Percentiles rank a stretch among this genome's conserved stretches.
Evolutionary conservation across 177 flowering plant genomes (phyloP).

Genomic region (Vitis hybrid): DNA sequence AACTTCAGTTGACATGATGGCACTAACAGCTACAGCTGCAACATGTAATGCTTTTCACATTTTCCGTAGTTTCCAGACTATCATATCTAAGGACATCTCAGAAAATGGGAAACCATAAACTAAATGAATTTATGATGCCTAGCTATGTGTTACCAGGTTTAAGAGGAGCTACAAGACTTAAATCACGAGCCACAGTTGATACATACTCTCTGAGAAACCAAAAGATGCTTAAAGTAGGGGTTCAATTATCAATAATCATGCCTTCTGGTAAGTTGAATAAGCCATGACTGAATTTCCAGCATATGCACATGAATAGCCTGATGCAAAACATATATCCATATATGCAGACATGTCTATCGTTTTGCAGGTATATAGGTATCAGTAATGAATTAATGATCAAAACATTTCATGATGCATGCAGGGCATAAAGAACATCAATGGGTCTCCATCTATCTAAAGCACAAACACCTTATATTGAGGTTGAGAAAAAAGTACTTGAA

Average conservation of each 20-base stretch:
- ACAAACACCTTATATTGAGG: slow-evolving; percentile 10
- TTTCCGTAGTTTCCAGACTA: neutral
- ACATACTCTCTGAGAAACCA: slow-evolving; percentile 7
- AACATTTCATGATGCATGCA: slow-evolving; percentile 1
- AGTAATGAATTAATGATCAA: neutral
- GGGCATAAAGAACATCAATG: slow-evolving; percentile 12
- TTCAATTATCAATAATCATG: slow-evolving; percentile 13
- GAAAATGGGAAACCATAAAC: neutral
- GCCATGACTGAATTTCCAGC: neutral
- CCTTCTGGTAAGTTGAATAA: slow-evolving; percentile 20
- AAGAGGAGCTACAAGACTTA: slow-evolving; percentile 32
- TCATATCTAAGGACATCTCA: neutral
- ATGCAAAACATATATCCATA: too few relatives aligned
- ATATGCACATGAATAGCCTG: neutral
- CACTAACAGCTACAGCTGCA: slow-evolving; percentile 32
- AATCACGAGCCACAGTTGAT: slow-evolving; percentile 16
- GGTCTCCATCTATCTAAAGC: slow-evolving; percentile 12
- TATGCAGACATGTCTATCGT: neutral
- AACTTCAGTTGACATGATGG: slow-evolving; percentile 20
- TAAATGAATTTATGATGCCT: neutral
- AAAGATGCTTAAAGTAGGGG: slow-evolving; percentile 19
- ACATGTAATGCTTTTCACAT: slow-evolving; percentile 21
- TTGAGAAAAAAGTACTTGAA: slow-evolving; percentile 18
- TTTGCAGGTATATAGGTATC: neutral
- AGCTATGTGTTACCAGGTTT: slow-evolving; percentile 17